Evolutionary conservation across 768 basidiomycete species (phyloP).

Genomic region (Clitopilus passeckerianus): DNA sequence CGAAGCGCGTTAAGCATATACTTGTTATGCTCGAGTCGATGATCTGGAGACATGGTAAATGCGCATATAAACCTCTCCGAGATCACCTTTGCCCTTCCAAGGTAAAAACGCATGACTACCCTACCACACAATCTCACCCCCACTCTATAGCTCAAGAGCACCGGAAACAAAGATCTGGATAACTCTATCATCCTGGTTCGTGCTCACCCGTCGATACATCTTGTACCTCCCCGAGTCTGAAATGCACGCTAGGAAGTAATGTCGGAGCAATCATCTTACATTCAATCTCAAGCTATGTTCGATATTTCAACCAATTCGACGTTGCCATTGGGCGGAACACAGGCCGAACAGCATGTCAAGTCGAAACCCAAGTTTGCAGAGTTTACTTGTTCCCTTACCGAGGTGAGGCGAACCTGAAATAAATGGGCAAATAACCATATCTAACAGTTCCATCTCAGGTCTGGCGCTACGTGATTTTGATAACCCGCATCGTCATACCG

Average conservation of each 20-base stretch:
- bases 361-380: conserved; percentile 77
- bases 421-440: no score
- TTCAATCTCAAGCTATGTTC: conserved; percentile 47
- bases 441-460: conserved; percentile 40
- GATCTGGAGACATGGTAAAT: conserved; percentile 63
- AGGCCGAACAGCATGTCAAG: conserved; percentile 37
- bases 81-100: conserved; percentile 75
- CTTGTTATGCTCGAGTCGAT: conserved; percentile 55
- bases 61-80: conserved; percentile 62
- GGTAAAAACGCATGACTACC: conserved; percentile 28
- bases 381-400: conserved; percentile 59
- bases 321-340: conserved; percentile 37
- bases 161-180: conserved; percentile 43
- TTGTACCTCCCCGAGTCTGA: background rate
- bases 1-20: conserved; percentile 58
- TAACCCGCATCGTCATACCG: conserved; percentile 71
- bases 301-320: conserved; percentile 37
- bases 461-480: conserved; percentile 54
- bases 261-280: conserved; percentile 58
- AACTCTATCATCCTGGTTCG: conserved; percentile 60
- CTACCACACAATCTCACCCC: background rate
- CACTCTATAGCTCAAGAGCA: conserved; percentile 28
- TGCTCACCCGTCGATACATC: background rate
- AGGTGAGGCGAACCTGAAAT: conserved; percentile 43
- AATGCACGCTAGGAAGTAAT: conserved; percentile 56